A percentile compares a stretch with the other conserved stretches of the same genome.
Conservation (phyloP, 495 filamentous ascomycete species). For the Aspergillus kassunensis region DNA sequence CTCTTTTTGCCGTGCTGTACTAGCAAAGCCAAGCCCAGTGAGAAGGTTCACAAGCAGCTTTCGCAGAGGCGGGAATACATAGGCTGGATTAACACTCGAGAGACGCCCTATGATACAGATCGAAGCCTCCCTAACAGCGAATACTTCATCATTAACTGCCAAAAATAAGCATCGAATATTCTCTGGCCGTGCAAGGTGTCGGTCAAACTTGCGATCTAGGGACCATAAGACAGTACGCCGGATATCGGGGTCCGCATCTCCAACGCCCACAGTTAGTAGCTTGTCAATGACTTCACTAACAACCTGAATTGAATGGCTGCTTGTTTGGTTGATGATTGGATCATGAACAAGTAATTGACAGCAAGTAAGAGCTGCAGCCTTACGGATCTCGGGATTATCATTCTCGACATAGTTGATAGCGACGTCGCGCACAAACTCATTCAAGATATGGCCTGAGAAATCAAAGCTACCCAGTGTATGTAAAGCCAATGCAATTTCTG, state of each 20-base stretch:
- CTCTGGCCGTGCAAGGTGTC: conserved; percentile 88
- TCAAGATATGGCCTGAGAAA: conserved; percentile 88
- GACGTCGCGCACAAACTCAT: conserved; percentile 97
- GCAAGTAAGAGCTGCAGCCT: conserved; percentile 92
- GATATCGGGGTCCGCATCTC: conserved; percentile 85
- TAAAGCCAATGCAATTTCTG: conserved; percentile 86
- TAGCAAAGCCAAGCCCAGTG: conserved; percentile 94
- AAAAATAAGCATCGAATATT: conserved; percentile 94
- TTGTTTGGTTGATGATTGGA: conserved; percentile 96
- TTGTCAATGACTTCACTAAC: conserved; percentile 97
- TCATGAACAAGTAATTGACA: conserved; percentile 95
- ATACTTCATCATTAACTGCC: conserved; percentile 92
- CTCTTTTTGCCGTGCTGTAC: conserved; percentile 87
- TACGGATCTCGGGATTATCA: conserved; percentile 87
- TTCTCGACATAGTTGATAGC: conserved; percentile 97
- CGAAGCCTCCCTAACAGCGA: conserved; percentile 85
- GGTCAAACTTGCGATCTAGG: conserved; percentile 89
- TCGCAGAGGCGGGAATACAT: conserved; percentile 89
- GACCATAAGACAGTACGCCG: conserved; percentile 81
- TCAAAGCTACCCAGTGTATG: conserved; percentile 96
- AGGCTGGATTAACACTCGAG: conserved; percentile 87
- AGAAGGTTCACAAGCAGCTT: conserved; percentile 95
- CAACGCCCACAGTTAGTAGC: conserved; percentile 87
- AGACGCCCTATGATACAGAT: conserved; percentile 95
- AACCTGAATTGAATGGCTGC: conserved; percentile 90